Conservation (phyloP, 2,329 filamentous ascomycete genomes). For the Fusarium brachygibbosum region DNA sequence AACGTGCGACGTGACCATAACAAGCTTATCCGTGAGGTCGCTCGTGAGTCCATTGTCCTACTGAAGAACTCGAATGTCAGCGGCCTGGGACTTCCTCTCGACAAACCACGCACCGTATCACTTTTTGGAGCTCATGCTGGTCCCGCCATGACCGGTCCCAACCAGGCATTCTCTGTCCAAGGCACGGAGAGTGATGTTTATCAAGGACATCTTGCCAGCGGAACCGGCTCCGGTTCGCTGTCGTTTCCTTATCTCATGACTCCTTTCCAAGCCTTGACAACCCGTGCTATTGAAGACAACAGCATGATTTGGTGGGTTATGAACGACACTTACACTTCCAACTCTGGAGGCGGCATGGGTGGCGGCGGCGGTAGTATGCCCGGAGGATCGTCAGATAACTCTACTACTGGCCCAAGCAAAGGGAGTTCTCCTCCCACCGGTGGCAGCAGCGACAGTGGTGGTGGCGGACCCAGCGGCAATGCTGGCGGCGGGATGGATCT, state of each 20-base stretch:
- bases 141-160: constrained; percentile 16
- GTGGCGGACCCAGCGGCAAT: too few species aligned
- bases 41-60: constrained; percentile 66
- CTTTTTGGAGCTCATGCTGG: constrained; percentile 63
- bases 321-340: background rate
- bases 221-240: constrained; percentile 64
- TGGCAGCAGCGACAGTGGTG: background rate
- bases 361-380: background rate
- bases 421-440: background rate
- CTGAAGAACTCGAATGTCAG: constrained; percentile 65
- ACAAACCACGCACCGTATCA: constrained; percentile 55
- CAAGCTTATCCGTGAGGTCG: constrained; percentile 62
- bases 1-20: constrained; percentile 65
- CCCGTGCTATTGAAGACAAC: constrained; percentile 57
- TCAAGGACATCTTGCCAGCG: constrained; percentile 61
- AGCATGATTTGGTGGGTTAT: constrained; percentile 10
- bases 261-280: constrained; percentile 66
- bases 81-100: constrained; percentile 59
- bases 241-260: constrained; percentile 63
- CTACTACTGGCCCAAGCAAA: background rate
- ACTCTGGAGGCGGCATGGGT: background rate
- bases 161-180: background rate
- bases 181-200: background rate
- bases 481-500: background rate
- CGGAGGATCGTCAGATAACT: background rate